Evolutionary conservation across 2,329 filamentous ascomycete genomes (phyloP).

Genomic region (Raffaelea ambrosiae): DNA sequence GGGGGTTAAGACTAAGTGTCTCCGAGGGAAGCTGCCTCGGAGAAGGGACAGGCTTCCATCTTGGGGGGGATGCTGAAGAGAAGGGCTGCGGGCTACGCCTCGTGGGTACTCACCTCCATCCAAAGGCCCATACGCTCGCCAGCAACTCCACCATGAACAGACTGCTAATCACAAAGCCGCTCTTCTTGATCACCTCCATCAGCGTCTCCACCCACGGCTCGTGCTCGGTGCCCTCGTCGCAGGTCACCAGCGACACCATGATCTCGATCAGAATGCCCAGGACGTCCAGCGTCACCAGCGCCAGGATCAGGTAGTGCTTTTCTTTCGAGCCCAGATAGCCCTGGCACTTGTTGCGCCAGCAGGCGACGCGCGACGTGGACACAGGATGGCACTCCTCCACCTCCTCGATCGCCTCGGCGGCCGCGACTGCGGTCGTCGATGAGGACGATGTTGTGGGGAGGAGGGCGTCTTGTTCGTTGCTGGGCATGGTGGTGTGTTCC

Average conservation of each 20-base stretch:
- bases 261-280: conserved; percentile 36
- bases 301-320: conserved; percentile 37
- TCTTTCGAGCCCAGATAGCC: conserved; percentile 15
- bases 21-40: too few species aligned
- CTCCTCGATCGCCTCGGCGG: not conserved
- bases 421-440: too few species aligned
- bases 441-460: too few species aligned
- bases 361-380: not conserved
- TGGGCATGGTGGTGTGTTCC: too few species aligned
- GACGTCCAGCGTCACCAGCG: conserved; percentile 36
- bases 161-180: conserved; percentile 52
- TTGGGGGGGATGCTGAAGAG: too few species aligned
- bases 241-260: conserved; percentile 38
- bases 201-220: conserved; percentile 32
- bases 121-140: conserved; percentile 50
- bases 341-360: conserved; percentile 10
- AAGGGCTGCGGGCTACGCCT: too few species aligned
- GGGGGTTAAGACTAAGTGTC: not conserved
- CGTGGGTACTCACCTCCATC: conserved; percentile 21
- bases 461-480: too few species aligned
- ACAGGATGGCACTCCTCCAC: not conserved
- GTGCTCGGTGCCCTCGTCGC: conserved; percentile 31
- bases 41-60: too few species aligned
- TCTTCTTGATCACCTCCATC: conserved; percentile 33
- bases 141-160: conserved; percentile 57